Base-by-base conservation (phyloP, 441 rosid genomes). In the Gossypium davidsonii region DNA sequence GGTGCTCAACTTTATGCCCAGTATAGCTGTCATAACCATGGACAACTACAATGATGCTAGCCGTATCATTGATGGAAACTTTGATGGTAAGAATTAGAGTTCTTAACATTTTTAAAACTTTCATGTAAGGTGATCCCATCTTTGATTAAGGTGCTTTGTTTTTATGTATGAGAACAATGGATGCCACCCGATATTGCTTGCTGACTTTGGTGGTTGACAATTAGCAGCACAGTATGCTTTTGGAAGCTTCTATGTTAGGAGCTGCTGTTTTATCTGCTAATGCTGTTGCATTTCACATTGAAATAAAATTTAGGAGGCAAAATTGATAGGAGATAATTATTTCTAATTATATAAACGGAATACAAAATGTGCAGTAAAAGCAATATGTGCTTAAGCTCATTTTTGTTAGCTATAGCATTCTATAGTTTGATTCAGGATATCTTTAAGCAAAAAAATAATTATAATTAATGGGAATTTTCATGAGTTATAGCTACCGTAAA, bases 51-150 rank as follows among this genome's bases (percentile, higher is more conserved):
- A 93, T 79, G 98, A 95, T 83, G 77, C 93, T 31, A 84, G 90
- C 73, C 89, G 98, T 58, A 90, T 95, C 25, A 87, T 95, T 49
- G 97, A 95, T 83, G 99, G 98, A 56, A 95, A 95, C 81, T 95
- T 87, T 74, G 98, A 95, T 86, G 99, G 98, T 94, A 87, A 82
- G 49, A 55, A 82, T 58, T 75, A 48, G 63, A 25, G 56, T 25
- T 70, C 69, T 53, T 71, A 6, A 46, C 31, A 48, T 48, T 46
- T 20, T 34, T 20, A 12, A 44, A 57, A 48, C 17, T 21, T 1
- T 6, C 15, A 37, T 1, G 1, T 14, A 21, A 66, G 39, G 12
- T 23, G 14, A 14, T 67, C 12, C 39, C 56, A 14, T 66, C 18
- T 44, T 39, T 48, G 49, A 25, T 66, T 66, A 2, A 23, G 37